Evolutionary conservation across 139 green algal species (phyloP).

Genomic region (Trebouxia sp.): DNA sequence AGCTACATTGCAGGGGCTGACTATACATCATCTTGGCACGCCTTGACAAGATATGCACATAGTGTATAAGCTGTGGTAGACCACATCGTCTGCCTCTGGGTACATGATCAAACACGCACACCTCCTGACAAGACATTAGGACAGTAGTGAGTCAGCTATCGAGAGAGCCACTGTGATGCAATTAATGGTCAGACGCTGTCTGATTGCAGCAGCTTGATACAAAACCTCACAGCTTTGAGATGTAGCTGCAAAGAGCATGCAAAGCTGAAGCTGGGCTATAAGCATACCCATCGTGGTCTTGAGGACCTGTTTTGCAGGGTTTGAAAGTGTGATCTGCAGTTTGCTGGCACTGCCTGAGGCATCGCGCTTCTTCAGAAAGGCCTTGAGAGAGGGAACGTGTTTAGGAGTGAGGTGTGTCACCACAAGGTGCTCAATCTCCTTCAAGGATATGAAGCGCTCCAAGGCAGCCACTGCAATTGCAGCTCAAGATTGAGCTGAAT

Average conservation of each 20-base stretch:
- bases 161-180: too few species aligned
- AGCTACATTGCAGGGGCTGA: too few species aligned
- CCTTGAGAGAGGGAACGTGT: conserved; percentile 66
- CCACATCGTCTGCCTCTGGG: too few species aligned
- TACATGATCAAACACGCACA: too few species aligned
- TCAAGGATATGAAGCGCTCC: conserved; percentile 27
- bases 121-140: too few species aligned
- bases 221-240: neutral
- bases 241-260: neutral
- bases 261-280: neutral
- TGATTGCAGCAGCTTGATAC: conserved; percentile 36
- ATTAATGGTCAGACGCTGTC: too few species aligned
- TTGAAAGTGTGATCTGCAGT: conserved; percentile 77
- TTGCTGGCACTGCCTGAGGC: neutral
- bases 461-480: conserved; percentile 56
- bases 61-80: too few species aligned
- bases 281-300: conserved; percentile 44
- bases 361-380: conserved; percentile 56
- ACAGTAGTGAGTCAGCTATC: too few species aligned
- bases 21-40: too few species aligned
- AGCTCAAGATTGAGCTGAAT: neutral
- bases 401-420: conserved; percentile 89
- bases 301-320: conserved; percentile 72
- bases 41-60: too few species aligned
- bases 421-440: conserved; percentile 68